Evolutionary conservation across 2,329 filamentous ascomycete genomes (phyloP), one percentile per base, ranked within the genome.

Genomic region (Colletotrichum cordylinicola): DNA sequence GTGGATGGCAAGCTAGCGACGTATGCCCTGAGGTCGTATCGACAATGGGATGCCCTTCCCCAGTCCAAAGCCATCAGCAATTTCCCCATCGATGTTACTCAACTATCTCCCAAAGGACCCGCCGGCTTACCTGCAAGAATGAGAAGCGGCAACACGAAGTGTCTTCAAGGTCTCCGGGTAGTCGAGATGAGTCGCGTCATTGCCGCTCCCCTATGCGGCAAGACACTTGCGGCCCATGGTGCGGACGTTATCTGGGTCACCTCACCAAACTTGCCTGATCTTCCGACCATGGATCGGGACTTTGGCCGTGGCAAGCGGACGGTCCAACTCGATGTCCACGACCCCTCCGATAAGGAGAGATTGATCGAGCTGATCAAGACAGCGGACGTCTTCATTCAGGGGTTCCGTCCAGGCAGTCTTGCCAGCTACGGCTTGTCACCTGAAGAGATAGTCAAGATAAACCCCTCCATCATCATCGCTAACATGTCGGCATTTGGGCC

Each of bases 401-500:
- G 87, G 2, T 90, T 87, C 77, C 83, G 89, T 4, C 88, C 88
- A 0, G 86, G 86, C 2, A 86, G 86, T 75, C 83, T 91, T 0
- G 86, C 86, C 0, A 79, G 82, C 0, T 82, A 86, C 24, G 88
- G 89, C 0, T 78, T 83, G 7, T 82, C 82, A 0, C 78, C 82
- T 0, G 82, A 84, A 8, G 82, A 85, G 1, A 79, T 91, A 0
- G 77, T 81, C 2, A 77, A 79, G 27, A 64, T 83, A 6, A 88
- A 88, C 29, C 85, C 88, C 0, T 83, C 82, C 2, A 83, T 92
- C 15, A 83, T 92, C 31, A 82, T 85, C 8, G 90, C 89, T 3
- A 90, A 86, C 66, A 78, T 92, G 27, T 90, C 88, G 1, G 90
- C 90, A 0, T 92, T 88, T 74, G 90, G 89, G 0, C 83, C 86